phyloP scores from a whole-genome alignment of 1,139 yeast species.

The Scheffersomyces cryptocercus region DNA sequence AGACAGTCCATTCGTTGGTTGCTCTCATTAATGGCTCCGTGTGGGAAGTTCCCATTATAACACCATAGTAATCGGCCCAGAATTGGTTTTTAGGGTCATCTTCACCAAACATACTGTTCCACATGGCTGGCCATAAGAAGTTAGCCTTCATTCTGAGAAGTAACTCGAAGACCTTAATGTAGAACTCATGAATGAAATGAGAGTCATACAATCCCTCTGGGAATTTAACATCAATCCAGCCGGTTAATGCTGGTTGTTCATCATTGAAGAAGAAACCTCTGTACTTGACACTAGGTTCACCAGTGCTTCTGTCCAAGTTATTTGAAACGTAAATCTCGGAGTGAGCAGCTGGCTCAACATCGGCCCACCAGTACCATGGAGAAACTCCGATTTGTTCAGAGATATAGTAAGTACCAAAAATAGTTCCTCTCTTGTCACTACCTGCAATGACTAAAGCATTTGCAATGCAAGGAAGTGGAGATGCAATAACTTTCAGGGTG shows the following conservation, averaged over 20 bases:
- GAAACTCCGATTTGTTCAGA: constrained; percentile 8
- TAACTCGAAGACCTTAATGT: constrained; percentile 13
- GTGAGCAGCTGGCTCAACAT: not conserved
- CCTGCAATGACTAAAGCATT: not conserved
- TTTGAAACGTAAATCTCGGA: constrained; percentile 9
- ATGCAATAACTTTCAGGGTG: constrained; percentile 1
- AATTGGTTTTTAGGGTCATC: constrained; percentile 16
- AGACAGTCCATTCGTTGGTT: constrained; percentile 14
- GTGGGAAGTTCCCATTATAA: constrained; percentile 20
- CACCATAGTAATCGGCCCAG: constrained; percentile 20
- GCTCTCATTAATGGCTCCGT: constrained; percentile 20
- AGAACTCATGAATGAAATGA: constrained; percentile 15
- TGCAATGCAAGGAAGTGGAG: not conserved
- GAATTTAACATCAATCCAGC: constrained; percentile 14
- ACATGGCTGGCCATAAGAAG: constrained; percentile 19
- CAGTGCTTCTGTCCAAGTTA: constrained; percentile 9
- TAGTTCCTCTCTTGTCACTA: not conserved
- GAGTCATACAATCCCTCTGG: constrained; percentile 12
- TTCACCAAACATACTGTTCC: constrained; percentile 17
- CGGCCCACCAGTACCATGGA: constrained; percentile 16
- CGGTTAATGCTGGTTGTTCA: constrained; percentile 16
- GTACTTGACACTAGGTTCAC: constrained; percentile 16
- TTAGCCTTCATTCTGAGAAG: constrained; percentile 16
- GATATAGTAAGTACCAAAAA: not conserved
- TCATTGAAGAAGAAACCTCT: constrained; percentile 18